Percentiles rank a stretch among this genome's conserved stretches.
Conservation (phyloP, 768 basidiomycete species). For the Psilocybe tampanensis region DNA sequence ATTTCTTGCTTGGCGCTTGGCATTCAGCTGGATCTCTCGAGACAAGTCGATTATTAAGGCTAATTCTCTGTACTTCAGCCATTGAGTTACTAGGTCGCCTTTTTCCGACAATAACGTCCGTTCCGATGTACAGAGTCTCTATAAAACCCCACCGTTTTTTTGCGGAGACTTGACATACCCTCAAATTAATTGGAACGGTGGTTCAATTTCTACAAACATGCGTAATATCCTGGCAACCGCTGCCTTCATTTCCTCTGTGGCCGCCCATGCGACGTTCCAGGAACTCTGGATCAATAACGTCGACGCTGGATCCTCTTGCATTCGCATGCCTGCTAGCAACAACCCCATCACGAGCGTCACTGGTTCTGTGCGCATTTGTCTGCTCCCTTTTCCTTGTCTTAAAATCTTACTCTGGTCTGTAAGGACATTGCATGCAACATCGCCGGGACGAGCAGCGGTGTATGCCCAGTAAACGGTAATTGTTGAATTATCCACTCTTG, state of each 20-base stretch:
- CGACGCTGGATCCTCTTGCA: constrained; percentile 49
- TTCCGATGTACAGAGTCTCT: neutral
- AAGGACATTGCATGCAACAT: constrained; percentile 55
- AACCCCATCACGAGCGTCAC: constrained; percentile 45
- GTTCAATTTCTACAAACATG: constrained; percentile 24
- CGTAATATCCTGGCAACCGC: constrained; percentile 34
- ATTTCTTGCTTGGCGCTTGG: neutral
- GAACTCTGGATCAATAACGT: constrained; percentile 54
- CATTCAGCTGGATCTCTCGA: neutral
- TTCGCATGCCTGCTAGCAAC: constrained; percentile 47
- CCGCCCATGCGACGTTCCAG: constrained; percentile 57
- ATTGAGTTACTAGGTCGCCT: neutral
- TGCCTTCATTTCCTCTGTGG: constrained; percentile 38
- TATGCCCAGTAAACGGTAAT: constrained; percentile 46
- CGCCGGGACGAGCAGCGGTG: constrained; percentile 31
- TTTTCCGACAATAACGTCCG: neutral
- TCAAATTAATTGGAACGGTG: neutral
- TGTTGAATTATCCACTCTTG: neutral
- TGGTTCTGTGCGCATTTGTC: constrained; percentile 28
- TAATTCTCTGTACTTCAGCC: no score
- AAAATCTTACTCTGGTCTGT: neutral
- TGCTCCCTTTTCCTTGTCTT: neutral
- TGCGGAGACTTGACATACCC: no score
- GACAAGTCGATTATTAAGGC: neutral
- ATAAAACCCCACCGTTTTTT: neutral